Base-by-base conservation (phyloP, 805 yeast genomes). In the Blastobotrys attinorum region DNA sequence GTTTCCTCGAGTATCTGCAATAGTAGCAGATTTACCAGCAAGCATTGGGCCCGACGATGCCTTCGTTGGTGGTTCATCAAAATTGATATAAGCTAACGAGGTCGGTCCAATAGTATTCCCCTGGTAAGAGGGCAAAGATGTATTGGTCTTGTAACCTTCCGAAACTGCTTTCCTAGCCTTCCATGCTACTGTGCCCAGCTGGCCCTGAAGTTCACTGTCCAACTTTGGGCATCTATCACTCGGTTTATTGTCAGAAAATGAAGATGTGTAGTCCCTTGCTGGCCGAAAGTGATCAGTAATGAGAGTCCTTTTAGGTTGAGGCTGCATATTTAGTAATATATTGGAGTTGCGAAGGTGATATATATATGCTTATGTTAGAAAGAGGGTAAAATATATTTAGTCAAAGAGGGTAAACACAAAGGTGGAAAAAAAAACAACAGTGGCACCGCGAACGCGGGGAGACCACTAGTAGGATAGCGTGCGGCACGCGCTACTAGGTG, bases 121-220 rank as follows among this genome's bases (percentile, higher is more conserved):
- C 16, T 44, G 39, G 43, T 46, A 58, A 0, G 60, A 53, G 5
- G 61, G 63, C 7, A 55, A 27, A 11, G 55, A 32, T 10, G 50
- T 42, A 3, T 40, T 42, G 3, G 58, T 55, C 17, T 43, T 38
- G 42, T 61, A 59, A 18, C 65, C 65, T 13, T 61, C 64, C 22
- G 59, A 52, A 15, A 61, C 62, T 6, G 47, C 47, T 34, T 54
- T 54, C 10, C 65, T 57, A 1, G 53, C 60, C 18, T 55, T 41
- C 34, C 52, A 45, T 13, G 62, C 63, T 4, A 55, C 55, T 4
- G 47, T 43, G 2, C 52, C 46, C 4, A 61, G 59, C 23, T 45
- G 37, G 4, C 47, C 47, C 27, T 49, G 51, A 7, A 58, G 33
- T 2, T 56, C 62, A 10, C 52, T 54, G 7, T 47, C 36, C 10